Conservation (phyloP, 495 filamentous ascomycete species). For the Barbatosphaeria neglecta region DNA sequence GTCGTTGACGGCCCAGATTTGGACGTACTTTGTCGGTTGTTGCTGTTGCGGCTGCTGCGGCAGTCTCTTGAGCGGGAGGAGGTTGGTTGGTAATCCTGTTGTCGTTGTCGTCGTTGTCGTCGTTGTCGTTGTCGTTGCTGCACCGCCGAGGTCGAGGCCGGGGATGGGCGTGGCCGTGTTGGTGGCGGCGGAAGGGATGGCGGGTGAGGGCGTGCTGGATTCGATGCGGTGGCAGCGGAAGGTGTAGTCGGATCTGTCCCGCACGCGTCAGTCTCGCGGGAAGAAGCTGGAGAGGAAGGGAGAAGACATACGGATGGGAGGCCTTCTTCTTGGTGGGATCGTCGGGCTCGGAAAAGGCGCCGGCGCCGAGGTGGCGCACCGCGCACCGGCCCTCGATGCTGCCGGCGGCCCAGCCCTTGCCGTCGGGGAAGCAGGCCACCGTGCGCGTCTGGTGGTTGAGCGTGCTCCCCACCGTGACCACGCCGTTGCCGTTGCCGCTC, state of each 20-base stretch:
- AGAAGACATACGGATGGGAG: neutral
- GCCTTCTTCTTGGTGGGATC: conserved; percentile 74
- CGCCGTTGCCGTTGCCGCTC: conserved; percentile 45
- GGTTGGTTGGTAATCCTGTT: too few species aligned
- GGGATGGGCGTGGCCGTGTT: too few species aligned
- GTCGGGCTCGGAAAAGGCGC: conserved; percentile 49
- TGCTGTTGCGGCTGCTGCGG: too few species aligned
- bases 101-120: too few species aligned
- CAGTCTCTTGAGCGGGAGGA: too few species aligned
- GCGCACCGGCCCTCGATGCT: conserved; percentile 84
- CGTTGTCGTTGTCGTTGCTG: too few species aligned
- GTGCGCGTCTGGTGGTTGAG: conserved; percentile 83
- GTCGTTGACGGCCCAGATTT: conserved; percentile 82
- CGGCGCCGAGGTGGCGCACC: conserved; percentile 25
- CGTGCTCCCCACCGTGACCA: conserved; percentile 69
- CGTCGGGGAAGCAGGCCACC: conserved; percentile 74
- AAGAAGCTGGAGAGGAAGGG: neutral
- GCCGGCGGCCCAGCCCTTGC: conserved; percentile 73
- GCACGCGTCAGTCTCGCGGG: conserved; percentile 3
- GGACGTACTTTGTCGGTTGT: conserved; percentile 30
- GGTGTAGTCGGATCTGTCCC: conserved; percentile 60
- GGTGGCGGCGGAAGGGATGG: too few species aligned
- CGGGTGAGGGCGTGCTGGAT: conserved; percentile 43
- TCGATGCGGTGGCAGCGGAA: conserved; percentile 89
- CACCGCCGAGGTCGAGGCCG: too few species aligned